Conservation (phyloP, 257 asterid genomes). For the Hygrophila difformis region DNA sequence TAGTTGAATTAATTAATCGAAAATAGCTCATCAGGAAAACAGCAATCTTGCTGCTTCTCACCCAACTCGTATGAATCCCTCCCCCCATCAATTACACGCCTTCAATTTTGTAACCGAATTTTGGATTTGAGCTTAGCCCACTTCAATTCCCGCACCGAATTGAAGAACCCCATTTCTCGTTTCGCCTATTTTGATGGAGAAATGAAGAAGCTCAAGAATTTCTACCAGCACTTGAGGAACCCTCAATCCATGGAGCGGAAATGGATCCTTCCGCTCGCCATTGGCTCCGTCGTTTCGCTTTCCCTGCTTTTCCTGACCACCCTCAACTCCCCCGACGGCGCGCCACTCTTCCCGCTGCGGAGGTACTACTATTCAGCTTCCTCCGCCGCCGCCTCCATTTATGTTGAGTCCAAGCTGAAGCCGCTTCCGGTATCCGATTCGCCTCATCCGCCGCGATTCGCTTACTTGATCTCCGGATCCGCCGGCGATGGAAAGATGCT, state of each 20-base stretch:
- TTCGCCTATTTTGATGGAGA: conserved; percentile 5
- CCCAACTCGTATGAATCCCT: not conserved
- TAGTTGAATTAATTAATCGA: too few relatives aligned
- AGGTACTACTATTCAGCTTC: conserved; percentile 47
- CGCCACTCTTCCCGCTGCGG: conserved; percentile 67
- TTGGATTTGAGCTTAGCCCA: not conserved
- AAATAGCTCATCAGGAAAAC: too few relatives aligned
- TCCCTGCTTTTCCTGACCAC: conserved; percentile 66
- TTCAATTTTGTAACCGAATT: too few relatives aligned
- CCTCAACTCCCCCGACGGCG: conserved; percentile 65
- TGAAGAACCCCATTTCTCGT: too few relatives aligned
- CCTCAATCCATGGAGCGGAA: conserved; percentile 65
- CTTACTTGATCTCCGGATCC: conserved; percentile 83
- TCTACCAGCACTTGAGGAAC: conserved; percentile 58
- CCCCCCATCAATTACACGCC: not conserved
- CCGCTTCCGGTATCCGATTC: conserved; percentile 42
- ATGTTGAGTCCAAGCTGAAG: conserved; percentile 67
- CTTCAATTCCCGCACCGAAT: too few relatives aligned
- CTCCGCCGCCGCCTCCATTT: conserved; percentile 44
- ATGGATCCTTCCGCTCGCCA: conserved; percentile 85
- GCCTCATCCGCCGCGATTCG: conserved; percentile 73
- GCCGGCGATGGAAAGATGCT: conserved; percentile 81
- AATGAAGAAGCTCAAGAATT: conserved; percentile 84
- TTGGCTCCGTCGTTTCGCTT: conserved; percentile 53
- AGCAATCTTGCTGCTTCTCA: not conserved